A percentile compares a stretch with the other conserved stretches of the same genome.
Conservation (phyloP, 106 monocot species). For the Phalaenopsis aphrodite region DNA sequence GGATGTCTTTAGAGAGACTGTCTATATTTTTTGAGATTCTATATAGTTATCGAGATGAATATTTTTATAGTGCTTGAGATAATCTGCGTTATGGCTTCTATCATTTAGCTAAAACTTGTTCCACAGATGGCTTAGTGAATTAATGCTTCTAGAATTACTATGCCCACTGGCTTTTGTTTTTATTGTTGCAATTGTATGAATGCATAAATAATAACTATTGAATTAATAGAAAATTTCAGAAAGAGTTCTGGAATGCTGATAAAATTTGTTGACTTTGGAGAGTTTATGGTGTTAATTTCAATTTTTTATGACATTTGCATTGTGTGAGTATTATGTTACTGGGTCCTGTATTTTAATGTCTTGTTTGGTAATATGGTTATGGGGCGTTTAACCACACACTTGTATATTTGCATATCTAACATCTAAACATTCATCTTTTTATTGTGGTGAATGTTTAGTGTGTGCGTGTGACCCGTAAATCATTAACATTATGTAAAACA, state of each 20-base stretch:
- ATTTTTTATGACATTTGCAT: background rate
- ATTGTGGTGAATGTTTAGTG: no score
- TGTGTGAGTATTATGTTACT: background rate
- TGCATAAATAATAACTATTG: background rate
- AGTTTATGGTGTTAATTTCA: background rate
- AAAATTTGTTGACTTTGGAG: background rate
- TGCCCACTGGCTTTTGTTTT: background rate
- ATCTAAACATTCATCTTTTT: no score
- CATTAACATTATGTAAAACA: no score
- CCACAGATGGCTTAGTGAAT: background rate
- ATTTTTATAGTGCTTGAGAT: background rate
- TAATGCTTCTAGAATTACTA: background rate
- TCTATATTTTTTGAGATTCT: background rate
- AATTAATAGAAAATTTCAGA: background rate
- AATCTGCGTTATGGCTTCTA: background rate
- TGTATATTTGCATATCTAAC: no score
- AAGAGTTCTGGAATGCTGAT: background rate
- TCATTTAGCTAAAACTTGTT: background rate
- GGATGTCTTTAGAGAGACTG: background rate
- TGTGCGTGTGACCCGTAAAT: no score
- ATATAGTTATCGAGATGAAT: background rate
- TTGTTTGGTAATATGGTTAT: background rate
- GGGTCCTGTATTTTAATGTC: background rate
- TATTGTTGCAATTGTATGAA: background rate
- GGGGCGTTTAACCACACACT: background rate